Evolutionary conservation across 306 rosid genomes (phyloP), one percentile per base, ranked within the genome.

Genomic region (Vigna unguiculata): DNA sequence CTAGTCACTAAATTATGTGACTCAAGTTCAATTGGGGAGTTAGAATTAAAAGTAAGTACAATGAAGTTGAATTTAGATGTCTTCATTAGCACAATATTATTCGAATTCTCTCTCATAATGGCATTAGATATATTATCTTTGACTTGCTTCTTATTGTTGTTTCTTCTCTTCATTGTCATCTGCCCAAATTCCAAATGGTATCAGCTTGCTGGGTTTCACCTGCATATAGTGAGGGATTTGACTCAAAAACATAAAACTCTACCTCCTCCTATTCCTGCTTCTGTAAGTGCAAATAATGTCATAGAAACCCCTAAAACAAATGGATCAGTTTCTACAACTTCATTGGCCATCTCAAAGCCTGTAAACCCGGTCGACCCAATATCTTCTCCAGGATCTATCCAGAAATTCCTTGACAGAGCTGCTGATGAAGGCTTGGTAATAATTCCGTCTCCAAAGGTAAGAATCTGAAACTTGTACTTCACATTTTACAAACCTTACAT

Each of bases 371-470:
- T 28, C 3, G 25, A 9, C 2, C 58, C 14, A 19, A 65, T 40
- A 51, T 64, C 83, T 66, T 86, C 86, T 86, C 72, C 91, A 21
- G 52, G 71, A 34, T 80, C 82, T 38, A 59, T 84, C 71, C 87
- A 84, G 81, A 73, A 82, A 58, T 79, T 89, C 72, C 58, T 94
- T 54, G 88, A 91, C 72, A 91, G 71, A 69, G 96, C 97, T 63
- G 89, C 90, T 10, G 97, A 92, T 76, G 96, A 86, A 71, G 98
- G 98, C 75, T 81, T 95, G 83, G 91, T 85, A 25, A 79, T 95
- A 84, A 83, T 95, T 83, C 58, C 5, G 21, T 92, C 97, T 82
- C 98, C 98, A 36, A 83, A 36, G 89, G 98, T 95, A 85, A 83
- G 82, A 47, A 32, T 66, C 66, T 19, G 43, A 32, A 52, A 52